These are phyloP conservation scores for Westerdykella ornata DNA, from an alignment of 2,329 filamentous ascomycete genomes.

Conservation along the genomic window DNA sequence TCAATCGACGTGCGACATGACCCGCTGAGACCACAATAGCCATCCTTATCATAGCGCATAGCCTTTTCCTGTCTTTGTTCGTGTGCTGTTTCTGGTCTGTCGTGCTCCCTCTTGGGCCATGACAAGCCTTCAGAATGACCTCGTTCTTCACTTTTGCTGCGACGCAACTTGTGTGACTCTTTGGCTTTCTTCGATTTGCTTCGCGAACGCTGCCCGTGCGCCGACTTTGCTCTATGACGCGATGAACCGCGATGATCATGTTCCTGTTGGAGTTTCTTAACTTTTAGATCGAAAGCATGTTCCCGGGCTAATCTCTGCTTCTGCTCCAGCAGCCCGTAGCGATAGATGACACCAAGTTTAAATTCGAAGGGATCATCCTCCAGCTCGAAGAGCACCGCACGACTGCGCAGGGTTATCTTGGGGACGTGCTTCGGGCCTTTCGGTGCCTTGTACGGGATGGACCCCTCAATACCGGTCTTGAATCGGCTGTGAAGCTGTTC, in stretches of 20 bases:
- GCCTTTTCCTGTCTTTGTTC: conserved; percentile 37
- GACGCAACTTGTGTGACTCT: conserved; percentile 26
- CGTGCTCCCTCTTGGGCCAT: neutral
- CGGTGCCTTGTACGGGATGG: conserved; percentile 76
- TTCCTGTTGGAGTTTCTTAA: conserved; percentile 70
- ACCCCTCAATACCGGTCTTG: conserved; percentile 78
- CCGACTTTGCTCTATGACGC: conserved; percentile 48
- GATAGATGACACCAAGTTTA: conserved; percentile 92
- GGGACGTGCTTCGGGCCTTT: conserved; percentile 82
- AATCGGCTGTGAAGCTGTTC: conserved; percentile 93
- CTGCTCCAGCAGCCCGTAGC: conserved; percentile 81
- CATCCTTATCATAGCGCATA: conserved; percentile 72
- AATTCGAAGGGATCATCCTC: conserved; percentile 97
- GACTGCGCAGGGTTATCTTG: conserved; percentile 73
- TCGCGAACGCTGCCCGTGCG: conserved; percentile 40
- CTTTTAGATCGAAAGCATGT: conserved; percentile 81
- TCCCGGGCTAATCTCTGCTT: conserved; percentile 82
- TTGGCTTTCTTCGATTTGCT: conserved; percentile 31
- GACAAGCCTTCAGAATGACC: neutral
- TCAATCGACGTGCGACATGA: conserved; percentile 65
- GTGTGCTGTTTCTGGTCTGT: neutral
- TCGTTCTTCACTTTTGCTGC: conserved; percentile 37
- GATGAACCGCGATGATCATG: conserved; percentile 47
- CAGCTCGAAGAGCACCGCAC: conserved; percentile 79
- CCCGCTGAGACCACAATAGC: conserved; percentile 63